Evolutionary conservation across 345 rosid genomes (phyloP).

Genomic region (Gossypium stocksii): DNA sequence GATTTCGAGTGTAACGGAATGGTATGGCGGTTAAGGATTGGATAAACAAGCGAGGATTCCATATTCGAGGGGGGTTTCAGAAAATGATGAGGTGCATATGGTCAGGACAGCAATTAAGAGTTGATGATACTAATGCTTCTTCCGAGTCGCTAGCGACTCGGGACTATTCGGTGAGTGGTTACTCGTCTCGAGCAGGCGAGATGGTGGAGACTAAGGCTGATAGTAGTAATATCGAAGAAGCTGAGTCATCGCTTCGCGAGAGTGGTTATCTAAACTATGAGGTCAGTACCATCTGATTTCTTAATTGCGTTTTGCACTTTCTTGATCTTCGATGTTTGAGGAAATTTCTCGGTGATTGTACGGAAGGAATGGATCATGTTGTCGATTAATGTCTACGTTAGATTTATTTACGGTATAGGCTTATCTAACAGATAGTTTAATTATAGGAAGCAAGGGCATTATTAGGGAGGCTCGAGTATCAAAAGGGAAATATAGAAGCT

Average conservation of each 20-base stretch:
- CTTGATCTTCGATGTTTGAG: background rate
- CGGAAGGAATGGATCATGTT: background rate
- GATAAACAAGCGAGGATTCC: slow-evolving; percentile 33
- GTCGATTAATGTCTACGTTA: background rate
- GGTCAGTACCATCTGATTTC: slow-evolving; percentile 29
- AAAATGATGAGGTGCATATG: slow-evolving; percentile 77
- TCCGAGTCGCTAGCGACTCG: slow-evolving; percentile 78
- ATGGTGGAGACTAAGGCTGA: slow-evolving; percentile 53
- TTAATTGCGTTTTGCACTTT: background rate
- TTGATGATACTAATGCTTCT: slow-evolving; percentile 46
- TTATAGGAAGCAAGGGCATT: slow-evolving; percentile 76
- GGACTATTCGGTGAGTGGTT: slow-evolving; percentile 69
- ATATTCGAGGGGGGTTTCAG: slow-evolving; percentile 32
- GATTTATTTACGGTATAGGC: background rate
- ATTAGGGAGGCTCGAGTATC: slow-evolving; percentile 68
- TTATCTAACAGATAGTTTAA: background rate
- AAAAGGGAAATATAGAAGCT: slow-evolving; percentile 60
- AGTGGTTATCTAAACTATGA: slow-evolving; percentile 78
- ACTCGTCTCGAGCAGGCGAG: slow-evolving; percentile 61
- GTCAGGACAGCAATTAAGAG: slow-evolving; percentile 46
- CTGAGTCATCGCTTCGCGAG: slow-evolving; percentile 74
- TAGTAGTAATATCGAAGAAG: slow-evolving; percentile 72
- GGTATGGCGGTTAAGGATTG: slow-evolving; percentile 45
- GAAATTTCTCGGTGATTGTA: background rate
- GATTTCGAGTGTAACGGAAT: slow-evolving; percentile 30